Evolutionary conservation across 1,284 basidiomycete species (phyloP).

Genomic region (Rhodotorula sp.): DNA sequence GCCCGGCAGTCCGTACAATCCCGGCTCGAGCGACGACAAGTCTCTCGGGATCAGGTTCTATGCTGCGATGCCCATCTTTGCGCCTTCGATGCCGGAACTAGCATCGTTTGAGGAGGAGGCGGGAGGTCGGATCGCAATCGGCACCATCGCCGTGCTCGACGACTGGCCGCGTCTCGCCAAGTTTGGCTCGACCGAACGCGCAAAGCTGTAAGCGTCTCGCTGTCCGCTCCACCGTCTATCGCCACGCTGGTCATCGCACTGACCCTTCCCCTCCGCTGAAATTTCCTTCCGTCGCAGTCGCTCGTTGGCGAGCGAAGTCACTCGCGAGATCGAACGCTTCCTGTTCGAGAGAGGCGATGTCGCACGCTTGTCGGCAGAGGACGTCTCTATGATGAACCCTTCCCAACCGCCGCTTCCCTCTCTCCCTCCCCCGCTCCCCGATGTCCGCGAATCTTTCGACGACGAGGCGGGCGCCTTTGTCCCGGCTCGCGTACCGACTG

Average conservation of each 20-base stretch:
- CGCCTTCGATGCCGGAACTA: constrained; percentile 20
- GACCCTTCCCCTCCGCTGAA: too few species aligned
- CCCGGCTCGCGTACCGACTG: not conserved
- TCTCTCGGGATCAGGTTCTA: constrained; percentile 30
- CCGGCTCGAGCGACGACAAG: not conserved
- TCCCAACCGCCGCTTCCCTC: not conserved
- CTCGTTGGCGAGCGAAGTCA: constrained; percentile 23
- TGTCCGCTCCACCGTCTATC: not conserved
- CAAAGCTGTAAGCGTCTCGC: constrained; percentile 11
- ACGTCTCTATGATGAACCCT: not conserved
- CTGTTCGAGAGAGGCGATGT: constrained; percentile 9
- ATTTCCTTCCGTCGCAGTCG: constrained; percentile 3
- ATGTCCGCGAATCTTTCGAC: not conserved
- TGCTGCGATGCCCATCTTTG: constrained; percentile 32
- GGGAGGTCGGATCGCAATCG: constrained; percentile 25
- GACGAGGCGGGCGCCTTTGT: not conserved
- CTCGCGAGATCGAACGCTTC: constrained; percentile 22
- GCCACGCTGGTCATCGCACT: not conserved
- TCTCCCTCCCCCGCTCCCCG: not conserved
- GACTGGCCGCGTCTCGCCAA: constrained; percentile 10
- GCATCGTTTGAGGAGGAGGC: constrained; percentile 18
- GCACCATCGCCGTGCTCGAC: constrained; percentile 19
- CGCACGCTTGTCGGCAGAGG: not conserved
- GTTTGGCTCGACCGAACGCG: constrained; percentile 13
- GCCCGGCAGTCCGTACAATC: not conserved